phyloP scores from a whole-genome alignment of 768 basidiomycete genomes.

The Xanthoconium stramineum region DNA sequence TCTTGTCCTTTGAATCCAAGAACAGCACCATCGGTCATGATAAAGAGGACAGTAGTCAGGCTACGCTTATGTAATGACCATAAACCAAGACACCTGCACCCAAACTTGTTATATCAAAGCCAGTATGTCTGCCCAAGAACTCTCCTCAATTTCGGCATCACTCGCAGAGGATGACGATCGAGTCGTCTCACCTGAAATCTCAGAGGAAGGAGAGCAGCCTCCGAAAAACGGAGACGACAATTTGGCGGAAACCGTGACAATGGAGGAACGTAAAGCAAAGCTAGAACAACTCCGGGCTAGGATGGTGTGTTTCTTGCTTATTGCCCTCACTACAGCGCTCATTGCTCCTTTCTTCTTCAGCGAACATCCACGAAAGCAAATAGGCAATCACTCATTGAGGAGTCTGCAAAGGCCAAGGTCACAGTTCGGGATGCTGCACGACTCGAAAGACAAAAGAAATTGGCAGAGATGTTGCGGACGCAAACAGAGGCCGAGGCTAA shows the following conservation, averaged over 20 bases:
- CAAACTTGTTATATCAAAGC: background rate
- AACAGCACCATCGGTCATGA: background rate
- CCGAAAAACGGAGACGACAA: constrained; percentile 21
- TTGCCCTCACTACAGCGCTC: background rate
- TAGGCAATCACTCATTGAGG: constrained; percentile 80
- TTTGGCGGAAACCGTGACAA: constrained; percentile 33
- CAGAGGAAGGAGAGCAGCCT: constrained; percentile 28
- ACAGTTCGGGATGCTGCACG: constrained; percentile 78
- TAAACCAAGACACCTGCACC: too few species aligned
- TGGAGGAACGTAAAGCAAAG: constrained; percentile 77
- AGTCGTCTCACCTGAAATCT: constrained; percentile 5
- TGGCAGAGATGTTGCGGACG: constrained; percentile 80
- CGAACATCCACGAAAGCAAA: constrained; percentile 78
- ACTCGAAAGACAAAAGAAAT: constrained; percentile 84
- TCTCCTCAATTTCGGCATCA: constrained; percentile 1
- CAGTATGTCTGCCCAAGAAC: constrained; percentile 14
- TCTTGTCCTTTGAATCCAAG: constrained; percentile 6
- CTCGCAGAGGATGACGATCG: background rate
- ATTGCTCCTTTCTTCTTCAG: constrained; percentile 36
- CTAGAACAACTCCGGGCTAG: constrained; percentile 71
- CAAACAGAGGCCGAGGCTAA: constrained; percentile 88
- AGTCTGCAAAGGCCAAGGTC: constrained; percentile 73
- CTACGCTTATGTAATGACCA: constrained; percentile 18
- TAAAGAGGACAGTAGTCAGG: too few species aligned
- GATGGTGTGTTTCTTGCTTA: constrained; percentile 52